Evolutionary conservation across 345 rosid species (phyloP).

Genomic region (Corymbia maculata): DNA sequence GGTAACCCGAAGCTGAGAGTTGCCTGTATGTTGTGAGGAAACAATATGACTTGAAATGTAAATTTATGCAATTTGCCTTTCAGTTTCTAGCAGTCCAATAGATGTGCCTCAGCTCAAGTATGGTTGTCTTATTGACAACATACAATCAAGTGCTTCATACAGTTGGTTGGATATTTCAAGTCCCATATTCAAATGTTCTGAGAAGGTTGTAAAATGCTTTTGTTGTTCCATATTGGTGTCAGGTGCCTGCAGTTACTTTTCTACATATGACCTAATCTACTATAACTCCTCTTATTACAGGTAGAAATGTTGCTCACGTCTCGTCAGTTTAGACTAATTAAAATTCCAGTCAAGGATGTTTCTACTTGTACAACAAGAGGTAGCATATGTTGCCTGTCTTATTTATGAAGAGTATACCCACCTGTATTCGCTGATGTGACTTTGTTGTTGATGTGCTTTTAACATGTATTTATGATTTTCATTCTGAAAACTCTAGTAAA

Average conservation of each 20-base stretch:
- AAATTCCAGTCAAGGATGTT: slow-evolving; percentile 60
- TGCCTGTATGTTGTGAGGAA: neutral
- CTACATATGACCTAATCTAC: neutral
- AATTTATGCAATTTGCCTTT: slow-evolving; percentile 3
- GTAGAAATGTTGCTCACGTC: slow-evolving; percentile 45
- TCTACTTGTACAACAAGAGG: slow-evolving; percentile 51
- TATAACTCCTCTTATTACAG: slow-evolving; percentile 17
- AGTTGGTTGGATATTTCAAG: slow-evolving; percentile 57
- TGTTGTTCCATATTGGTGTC: neutral
- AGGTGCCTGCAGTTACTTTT: neutral
- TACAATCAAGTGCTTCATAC: slow-evolving; percentile 34
- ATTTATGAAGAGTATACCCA: neutral
- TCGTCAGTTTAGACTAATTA: slow-evolving; percentile 44
- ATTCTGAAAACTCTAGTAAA: neutral
- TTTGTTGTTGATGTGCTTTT: neutral
- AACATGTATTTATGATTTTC: neutral
- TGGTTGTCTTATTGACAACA: slow-evolving; percentile 36
- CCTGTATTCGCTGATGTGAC: neutral
- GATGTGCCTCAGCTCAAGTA: slow-evolving; percentile 68
- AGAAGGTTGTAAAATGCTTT: slow-evolving; percentile 28
- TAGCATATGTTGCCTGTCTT: slow-evolving; percentile 6
- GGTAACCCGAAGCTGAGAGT: slow-evolving; percentile 35
- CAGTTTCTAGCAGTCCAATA: slow-evolving; percentile 84
- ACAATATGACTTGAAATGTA: neutral
- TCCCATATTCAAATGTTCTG: slow-evolving; percentile 53